Evolutionary conservation across 176 grass and related monocot species (phyloP).

Genomic region (Phyllostachys edulis): DNA sequence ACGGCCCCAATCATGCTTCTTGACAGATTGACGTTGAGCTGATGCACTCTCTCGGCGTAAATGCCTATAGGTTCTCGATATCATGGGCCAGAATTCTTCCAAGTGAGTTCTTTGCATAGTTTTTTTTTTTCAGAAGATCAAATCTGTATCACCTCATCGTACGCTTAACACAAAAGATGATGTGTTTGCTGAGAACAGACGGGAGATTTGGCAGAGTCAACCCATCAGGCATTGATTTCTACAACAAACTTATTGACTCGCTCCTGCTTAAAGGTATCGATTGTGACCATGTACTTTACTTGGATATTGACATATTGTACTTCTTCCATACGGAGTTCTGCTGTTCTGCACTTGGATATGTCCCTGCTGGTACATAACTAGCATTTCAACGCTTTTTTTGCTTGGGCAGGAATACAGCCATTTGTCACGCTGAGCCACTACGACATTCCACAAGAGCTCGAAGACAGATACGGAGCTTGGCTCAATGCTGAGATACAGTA

Average conservation of each 20-base stretch:
- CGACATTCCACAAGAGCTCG: conserved; percentile 62
- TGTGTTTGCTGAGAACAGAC: conserved; percentile 23
- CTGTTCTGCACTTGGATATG: too few relatives aligned
- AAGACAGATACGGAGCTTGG: conserved; percentile 72
- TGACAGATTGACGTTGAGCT: conserved; percentile 58
- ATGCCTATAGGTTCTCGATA: conserved; percentile 71
- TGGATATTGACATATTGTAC: too few relatives aligned
- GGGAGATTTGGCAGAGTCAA: conserved; percentile 54
- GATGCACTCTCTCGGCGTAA: conserved; percentile 51
- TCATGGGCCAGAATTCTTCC: conserved; percentile 73
- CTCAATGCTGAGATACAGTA: conserved; percentile 58
- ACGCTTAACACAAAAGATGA: not conserved
- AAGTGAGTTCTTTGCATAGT: conserved; percentile 32
- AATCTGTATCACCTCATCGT: not conserved
- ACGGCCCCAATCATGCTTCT: not conserved
- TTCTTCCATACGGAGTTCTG: too few relatives aligned
- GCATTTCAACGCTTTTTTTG: not conserved
- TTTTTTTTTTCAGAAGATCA: not conserved
- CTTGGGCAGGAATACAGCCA: conserved; percentile 58
- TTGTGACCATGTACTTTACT: not conserved
- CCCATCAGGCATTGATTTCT: conserved; percentile 48
- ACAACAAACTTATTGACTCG: conserved; percentile 56
- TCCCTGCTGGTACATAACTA: too few relatives aligned
- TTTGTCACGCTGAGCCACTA: conserved; percentile 72
- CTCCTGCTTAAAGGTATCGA: conserved; percentile 56